Evolutionary conservation across 495 filamentous ascomycete genomes (phyloP), one percentile per base, ranked within the genome.

Genomic region (Hypoxylon subgilvum): DNA sequence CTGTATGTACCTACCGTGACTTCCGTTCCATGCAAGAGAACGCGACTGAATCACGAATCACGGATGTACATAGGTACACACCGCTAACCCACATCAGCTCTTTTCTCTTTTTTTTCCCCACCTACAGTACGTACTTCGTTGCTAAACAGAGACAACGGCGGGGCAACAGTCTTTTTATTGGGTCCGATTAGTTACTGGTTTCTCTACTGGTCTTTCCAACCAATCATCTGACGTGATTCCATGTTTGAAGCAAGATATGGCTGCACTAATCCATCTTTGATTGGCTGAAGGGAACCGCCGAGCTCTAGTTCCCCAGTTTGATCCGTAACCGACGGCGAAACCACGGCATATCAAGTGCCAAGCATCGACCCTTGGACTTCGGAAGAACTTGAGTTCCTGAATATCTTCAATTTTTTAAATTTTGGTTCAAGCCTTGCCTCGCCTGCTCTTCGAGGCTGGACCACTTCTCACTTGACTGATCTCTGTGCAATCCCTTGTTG

Each of bases 91-190:
- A 58, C 66, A 66, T 48, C 34, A 47, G 18, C 55, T 63, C 48
- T 57, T 65, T 46, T 44, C 54, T 60, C 51, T 51, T 27, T 32
- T 32, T 30, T 54, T 50, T 41, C 61, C 49, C 58, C 53, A 64
- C 54, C 36, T n/a, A 42, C 32, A 23, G 63, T 59, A 58, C 66
- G 28, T 34, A 59, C 54, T 49, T 63, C 63, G 66, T 66, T 17
- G 44, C 50, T 74, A 74, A 79, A 79, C 77, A 79, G 56, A 54
- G 60, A 72, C 74, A 77, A 80, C 77, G 48, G 67, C 73, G 61
- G 69, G 64, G 77, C 77, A 80, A 80, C 76, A 66, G 45, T 7
- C 0, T 14, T 49, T 52, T 69, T 50, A 79, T 80, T 80, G 78
- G 77, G 31, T 30, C 8, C 35, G 25, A 46, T 21, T n/a, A n/a